Base-by-base conservation (phyloP, 306 rosid species). In the Rubus parviflorus region DNA sequence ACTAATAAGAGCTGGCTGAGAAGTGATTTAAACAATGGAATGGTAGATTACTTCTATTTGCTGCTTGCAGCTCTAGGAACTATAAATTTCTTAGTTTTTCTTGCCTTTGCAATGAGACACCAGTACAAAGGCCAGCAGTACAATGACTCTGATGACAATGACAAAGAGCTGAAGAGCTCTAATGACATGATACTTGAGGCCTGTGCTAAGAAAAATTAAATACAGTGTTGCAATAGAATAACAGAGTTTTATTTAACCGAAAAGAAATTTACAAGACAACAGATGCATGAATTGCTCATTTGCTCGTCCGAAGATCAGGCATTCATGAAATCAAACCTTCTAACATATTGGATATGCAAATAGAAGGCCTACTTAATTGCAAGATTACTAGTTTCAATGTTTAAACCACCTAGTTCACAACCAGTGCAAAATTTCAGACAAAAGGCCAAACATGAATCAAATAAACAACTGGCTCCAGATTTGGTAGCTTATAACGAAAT, bases 1-100 rank as follows among this genome's bases (percentile, higher is more conserved):
- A 90, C 96, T 48, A 79, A 83, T 51, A 88, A 88, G 76, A 79
- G 56, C 40, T 95, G 96, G 99, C 88, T 95, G 42, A 81, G 84
- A 81, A 95, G 94, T 77, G 83, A 95, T 80, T 80, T 92, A 42
- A 86, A 89, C 77, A 83, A 8, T 45, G 97, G 87, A 7, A 87
- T 13, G 74, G 79, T 95, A n/a, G 88, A 92, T 52, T 49, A 90
- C 84, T 95, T 95, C 78, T 92, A 91, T 69, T 89, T 90, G 89
- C 73, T 92, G 68, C 92, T 95, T 4, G 97, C 97, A 19, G 84
- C 83, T 78, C 75, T 95, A 30, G 96, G 93, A 46, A 67, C 53
- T 54, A 45, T 91, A 58, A 95, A 95, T 73, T 86, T 92, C 65
- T 25, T 86, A 9, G 74, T 83, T 68, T 95, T 90, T 85, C 80